Evolutionary conservation across 2,329 filamentous ascomycete genomes (phyloP).

Genomic region (Trichoderma polysporum): DNA sequence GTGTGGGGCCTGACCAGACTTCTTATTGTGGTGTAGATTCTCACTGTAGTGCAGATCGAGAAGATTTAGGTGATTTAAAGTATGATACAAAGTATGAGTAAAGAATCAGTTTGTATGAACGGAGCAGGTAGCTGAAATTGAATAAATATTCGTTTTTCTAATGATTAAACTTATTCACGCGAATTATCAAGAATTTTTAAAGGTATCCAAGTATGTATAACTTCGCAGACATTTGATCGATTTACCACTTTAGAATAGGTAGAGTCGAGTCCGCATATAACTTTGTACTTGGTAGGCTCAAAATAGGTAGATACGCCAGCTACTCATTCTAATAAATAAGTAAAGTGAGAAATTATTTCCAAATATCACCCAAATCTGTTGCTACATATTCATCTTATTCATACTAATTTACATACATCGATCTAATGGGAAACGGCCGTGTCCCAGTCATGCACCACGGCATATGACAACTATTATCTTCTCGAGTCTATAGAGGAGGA

Average conservation of each 20-base stretch:
- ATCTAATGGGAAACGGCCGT: constrained; percentile 12
- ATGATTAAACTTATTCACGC: not conserved
- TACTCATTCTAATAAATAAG: not conserved
- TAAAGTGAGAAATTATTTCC: not conserved
- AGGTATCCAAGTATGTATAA: not conserved
- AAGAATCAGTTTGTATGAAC: too few species aligned
- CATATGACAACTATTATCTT: constrained; percentile 34
- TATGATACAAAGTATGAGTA: too few species aligned
- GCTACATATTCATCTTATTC: constrained; percentile 20
- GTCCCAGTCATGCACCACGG: constrained; percentile 9
- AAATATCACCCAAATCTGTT: not conserved
- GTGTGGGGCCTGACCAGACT: not conserved
- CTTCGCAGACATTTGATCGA: not conserved
- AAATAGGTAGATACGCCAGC: not conserved
- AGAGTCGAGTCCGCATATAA: too few species aligned
- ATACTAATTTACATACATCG: constrained; percentile 14
- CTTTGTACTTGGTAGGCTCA: too few species aligned
- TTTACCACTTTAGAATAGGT: too few species aligned
- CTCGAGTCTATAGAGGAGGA: constrained; percentile 36
- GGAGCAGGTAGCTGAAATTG: not conserved
- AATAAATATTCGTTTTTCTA: not conserved
- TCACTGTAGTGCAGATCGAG: not conserved
- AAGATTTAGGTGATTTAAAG: not conserved
- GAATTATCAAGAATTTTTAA: not conserved
- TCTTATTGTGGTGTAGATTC: not conserved